Evolutionary conservation across 2,329 filamentous ascomycete species (phyloP).

Genomic region (Shiraia sp.): DNA sequence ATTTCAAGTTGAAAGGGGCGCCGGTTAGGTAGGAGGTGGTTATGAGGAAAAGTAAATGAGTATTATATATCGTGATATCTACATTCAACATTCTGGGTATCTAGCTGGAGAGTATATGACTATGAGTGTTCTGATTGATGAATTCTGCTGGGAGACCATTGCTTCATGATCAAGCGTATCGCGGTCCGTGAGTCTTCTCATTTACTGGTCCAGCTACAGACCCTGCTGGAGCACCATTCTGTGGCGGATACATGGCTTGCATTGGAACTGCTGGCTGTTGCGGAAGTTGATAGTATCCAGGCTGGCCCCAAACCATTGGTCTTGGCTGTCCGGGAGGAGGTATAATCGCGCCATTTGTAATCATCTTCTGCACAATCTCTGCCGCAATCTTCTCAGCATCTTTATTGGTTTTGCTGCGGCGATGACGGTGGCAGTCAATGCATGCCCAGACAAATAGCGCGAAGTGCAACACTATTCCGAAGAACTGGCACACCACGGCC

Average conservation of each 20-base stretch:
- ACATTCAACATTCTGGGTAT: too few relatives aligned
- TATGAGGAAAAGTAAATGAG: background rate
- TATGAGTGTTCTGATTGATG: too few relatives aligned
- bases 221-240: slow-evolving; percentile 4
- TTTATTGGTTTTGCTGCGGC: slow-evolving; percentile 24
- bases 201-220: slow-evolving; percentile 1
- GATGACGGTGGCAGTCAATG: slow-evolving; percentile 36
- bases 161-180: too few relatives aligned
- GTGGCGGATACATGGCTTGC: slow-evolving; percentile 14
- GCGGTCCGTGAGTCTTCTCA: background rate
- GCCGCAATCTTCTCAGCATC: slow-evolving; percentile 40
- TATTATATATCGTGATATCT: too few relatives aligned
- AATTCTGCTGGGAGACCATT: too few relatives aligned
- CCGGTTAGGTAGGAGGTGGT: background rate
- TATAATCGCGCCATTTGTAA: slow-evolving; percentile 33
- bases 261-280: slow-evolving; percentile 16
- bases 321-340: slow-evolving; percentile 23
- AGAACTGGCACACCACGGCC: slow-evolving; percentile 35
- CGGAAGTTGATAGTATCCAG: slow-evolving; percentile 16
- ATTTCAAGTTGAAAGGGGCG: slow-evolving; percentile 9
- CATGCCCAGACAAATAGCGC: slow-evolving; percentile 45
- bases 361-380: slow-evolving; percentile 41
- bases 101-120: too few relatives aligned
- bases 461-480: slow-evolving; percentile 37
- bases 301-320: slow-evolving; percentile 5